phyloP scores from a whole-genome alignment of 495 filamentous ascomycete genomes.

The Articulospora tetracladia region DNA sequence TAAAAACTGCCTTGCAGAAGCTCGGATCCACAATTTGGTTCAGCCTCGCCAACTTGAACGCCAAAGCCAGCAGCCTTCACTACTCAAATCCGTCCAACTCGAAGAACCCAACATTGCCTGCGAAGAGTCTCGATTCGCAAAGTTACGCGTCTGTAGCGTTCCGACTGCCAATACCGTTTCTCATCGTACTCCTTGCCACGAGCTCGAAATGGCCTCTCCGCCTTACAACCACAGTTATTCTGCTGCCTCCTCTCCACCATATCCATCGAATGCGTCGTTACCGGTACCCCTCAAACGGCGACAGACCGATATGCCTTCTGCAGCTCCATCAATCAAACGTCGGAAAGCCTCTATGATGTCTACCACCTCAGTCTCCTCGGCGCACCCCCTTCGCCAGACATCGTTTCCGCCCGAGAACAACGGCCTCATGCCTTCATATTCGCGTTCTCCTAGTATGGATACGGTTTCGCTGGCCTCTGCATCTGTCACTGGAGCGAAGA shows the following conservation, averaged over 20 bases:
- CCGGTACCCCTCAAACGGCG: slow-evolving; percentile 55
- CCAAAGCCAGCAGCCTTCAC: not conserved
- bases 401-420: slow-evolving; percentile 67
- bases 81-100: too few species aligned
- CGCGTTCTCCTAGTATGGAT: slow-evolving; percentile 63
- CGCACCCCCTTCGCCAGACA: slow-evolving; percentile 82
- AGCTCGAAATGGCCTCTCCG: slow-evolving; percentile 58
- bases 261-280: slow-evolving; percentile 41
- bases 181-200: not conserved
- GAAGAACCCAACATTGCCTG: too few species aligned
- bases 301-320: slow-evolving; percentile 42
- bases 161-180: not conserved
- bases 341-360: slow-evolving; percentile 61
- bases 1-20: not conserved
- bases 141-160: too few species aligned
- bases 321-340: slow-evolving; percentile 48
- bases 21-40: not conserved
- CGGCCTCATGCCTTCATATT: slow-evolving; percentile 35
- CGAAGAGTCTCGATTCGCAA: too few species aligned
- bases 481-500: slow-evolving; percentile 44
- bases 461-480: slow-evolving; percentile 67
- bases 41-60: not conserved
- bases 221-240: slow-evolving; percentile 37
- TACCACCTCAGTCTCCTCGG: slow-evolving; percentile 39
- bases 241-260: slow-evolving; percentile 48